Base-by-base conservation (phyloP, 2,329 filamentous ascomycete genomes). In the Epicoccum sorghinum region DNA sequence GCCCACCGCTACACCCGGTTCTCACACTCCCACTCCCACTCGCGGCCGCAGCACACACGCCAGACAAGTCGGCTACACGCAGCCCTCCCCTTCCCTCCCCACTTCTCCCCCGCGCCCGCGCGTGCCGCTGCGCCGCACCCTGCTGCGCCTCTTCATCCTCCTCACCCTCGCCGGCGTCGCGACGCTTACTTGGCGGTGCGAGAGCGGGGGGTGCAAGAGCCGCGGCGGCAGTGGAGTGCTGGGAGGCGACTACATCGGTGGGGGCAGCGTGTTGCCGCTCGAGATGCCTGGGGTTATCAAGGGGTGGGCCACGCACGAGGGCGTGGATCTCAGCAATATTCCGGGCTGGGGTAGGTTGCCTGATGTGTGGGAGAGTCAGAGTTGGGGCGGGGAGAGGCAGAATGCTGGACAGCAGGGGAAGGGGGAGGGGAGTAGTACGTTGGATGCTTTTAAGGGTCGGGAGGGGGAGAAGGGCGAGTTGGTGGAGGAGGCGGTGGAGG, bases 141-240 rank as follows among this genome's bases (percentile, higher is more conserved):
- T 53, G 7, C 7, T 43, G 4, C 42, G 42, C 1, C 14, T 52
- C 5, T 8, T 22, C 4, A 0, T 47, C 10, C 44, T 53, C 18
- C 7, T 25, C n/a, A 7, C 24, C 4, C 7, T 52, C 8, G 23
- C 39, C 4, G 7, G 2, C 2, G 18, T 52, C 4, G 43, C 30
- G 2, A 14, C 12, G n/a, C 38, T 53, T 7, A 43, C 43, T 24
- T 53, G 50, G 50, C 43, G 50, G 12, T 53, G 50, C 44, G 50
- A 52, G 32, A 35, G 29, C 8, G 49, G 47, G 0, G 49, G 49
- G 9, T 52, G 49, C 22, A 18, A 24, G 4, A 43, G 42, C 4
- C n/a, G 49, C 2, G 42, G 36, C 7, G 49, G 50, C 4, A 43
- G 50, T 4, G 49, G 10, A 14, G 4, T 47, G 18, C 42, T 47